Evolutionary conservation across 306 rosid genomes (phyloP), one percentile per base, ranked within the genome.

Genomic region (Gleditsia sinensis): DNA sequence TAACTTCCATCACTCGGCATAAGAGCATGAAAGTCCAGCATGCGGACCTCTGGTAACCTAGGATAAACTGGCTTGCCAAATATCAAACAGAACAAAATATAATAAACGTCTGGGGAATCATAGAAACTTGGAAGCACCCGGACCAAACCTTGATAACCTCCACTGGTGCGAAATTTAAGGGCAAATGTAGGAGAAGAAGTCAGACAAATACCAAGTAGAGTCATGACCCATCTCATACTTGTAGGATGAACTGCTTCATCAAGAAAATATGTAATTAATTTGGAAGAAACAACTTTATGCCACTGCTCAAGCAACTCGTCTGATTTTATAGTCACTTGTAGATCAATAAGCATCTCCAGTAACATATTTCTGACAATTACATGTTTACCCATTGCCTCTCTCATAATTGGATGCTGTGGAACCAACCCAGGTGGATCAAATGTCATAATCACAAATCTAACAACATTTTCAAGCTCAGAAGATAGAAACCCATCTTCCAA

Each of bases 181-280:
- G 92, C 83, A 85, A 95, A 95, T 30, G 99, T 95, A 8, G 98
- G 97, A 62, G 99, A 95, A 46, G 97, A 92, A 71, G 94, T 86
- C 54, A 95, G 88, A 87, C 99, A 95, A 46, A 95, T 91, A 56
- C 99, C 99, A 83, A 95, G 99, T 67, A 95, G 88, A 74, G 99
- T 95, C 98, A 95, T 95, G 83, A 95, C 82, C 99, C 99, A 95
- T 86, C 99, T 92, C 98, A 95, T 95, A 84, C 99, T 95, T 32
- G 98, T 84, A 49, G 99, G 98, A 80, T 95, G 99, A 76, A 89
- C 96, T 40, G 92, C 92, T 86, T 95, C 99, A 68, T 95, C 99
- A 74, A 95, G 97, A 90, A 90, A 95, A 83, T 90, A 95, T 33
- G 99, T 95, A 66, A 95, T 90, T 84, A 95, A 75, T 82, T 95